These are phyloP conservation scores for Penicillium sp. DNA, from an alignment of 2,329 filamentous ascomycete species.

Conservation along the genomic window DNA sequence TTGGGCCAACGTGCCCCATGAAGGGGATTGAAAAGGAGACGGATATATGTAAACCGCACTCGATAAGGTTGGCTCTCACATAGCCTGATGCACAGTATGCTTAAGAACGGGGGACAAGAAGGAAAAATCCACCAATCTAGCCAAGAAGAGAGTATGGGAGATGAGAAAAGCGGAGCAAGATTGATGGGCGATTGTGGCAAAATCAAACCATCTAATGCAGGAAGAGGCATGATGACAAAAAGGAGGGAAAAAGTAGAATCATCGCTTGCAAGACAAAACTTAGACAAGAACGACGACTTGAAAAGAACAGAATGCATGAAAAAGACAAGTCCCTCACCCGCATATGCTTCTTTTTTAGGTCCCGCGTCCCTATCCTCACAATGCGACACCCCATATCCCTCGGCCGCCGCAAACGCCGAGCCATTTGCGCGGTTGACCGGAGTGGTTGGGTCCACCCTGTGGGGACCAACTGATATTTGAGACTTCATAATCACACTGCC, in stretches of 20 bases:
- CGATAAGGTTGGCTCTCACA: neutral
- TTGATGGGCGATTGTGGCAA: constrained; percentile 9
- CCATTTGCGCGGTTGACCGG: constrained; percentile 41
- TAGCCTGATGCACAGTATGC: constrained; percentile 1
- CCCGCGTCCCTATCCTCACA: constrained; percentile 27
- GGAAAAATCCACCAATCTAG: neutral
- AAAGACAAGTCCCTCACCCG: neutral
- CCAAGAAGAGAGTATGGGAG: neutral
- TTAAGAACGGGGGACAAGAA: neutral
- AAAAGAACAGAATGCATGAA: constrained; percentile 6
- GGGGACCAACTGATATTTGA: constrained; percentile 52
- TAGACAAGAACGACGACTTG: constrained; percentile 2
- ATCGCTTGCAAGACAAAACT: neutral
- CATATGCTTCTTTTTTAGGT: constrained; percentile 15
- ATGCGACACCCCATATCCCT: constrained; percentile 47
- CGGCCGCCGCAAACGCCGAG: constrained; percentile 49
- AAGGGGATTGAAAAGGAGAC: neutral
- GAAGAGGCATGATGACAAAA: constrained; percentile 7
- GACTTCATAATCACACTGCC: constrained; percentile 51
- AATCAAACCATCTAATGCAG: constrained; percentile 25
- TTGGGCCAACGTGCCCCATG: neutral
- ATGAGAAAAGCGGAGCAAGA: neutral
- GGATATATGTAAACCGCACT: neutral
- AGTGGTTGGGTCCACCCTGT: constrained; percentile 37
- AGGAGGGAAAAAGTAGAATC: neutral